Percentiles rank a stretch among this genome's conserved stretches.
phyloP scores from a whole-genome alignment of 2,329 filamentous ascomycete species.

The Talaromyces sp. region DNA sequence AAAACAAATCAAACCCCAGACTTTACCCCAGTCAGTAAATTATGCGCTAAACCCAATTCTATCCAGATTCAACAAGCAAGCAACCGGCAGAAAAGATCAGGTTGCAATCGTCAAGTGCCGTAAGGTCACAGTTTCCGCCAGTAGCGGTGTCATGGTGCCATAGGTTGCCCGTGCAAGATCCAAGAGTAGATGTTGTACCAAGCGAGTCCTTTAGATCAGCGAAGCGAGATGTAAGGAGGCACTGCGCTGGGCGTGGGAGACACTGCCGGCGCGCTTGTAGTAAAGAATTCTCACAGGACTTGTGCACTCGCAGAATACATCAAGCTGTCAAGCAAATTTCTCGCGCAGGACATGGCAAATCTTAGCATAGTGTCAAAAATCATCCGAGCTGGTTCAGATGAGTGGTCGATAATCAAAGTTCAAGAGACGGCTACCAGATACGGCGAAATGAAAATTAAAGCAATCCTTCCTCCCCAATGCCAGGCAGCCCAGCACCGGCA shows the following conservation, averaged over 20 bases:
- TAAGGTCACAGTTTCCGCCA: neutral
- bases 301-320: neutral
- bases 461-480: slow-evolving; percentile 42
- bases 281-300: neutral
- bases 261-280: neutral
- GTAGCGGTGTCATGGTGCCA: neutral
- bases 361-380: neutral
- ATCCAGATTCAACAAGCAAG: neutral
- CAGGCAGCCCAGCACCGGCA: slow-evolving; percentile 45
- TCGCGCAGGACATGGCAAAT: neutral
- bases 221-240: neutral
- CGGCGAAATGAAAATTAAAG: slow-evolving; percentile 19
- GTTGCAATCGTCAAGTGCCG: neutral
- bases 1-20: neutral
- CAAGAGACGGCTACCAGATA: neutral
- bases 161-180: neutral
- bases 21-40: neutral
- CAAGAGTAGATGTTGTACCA: neutral
- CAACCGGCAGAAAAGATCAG: neutral
- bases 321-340: neutral
- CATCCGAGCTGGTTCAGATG: neutral
- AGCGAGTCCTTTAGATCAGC: neutral
- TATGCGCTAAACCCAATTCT: neutral
- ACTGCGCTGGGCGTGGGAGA: neutral
- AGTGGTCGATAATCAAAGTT: neutral